Conservation (phyloP, 2,329 filamentous ascomycete species). For the Shiraia sp. region DNA sequence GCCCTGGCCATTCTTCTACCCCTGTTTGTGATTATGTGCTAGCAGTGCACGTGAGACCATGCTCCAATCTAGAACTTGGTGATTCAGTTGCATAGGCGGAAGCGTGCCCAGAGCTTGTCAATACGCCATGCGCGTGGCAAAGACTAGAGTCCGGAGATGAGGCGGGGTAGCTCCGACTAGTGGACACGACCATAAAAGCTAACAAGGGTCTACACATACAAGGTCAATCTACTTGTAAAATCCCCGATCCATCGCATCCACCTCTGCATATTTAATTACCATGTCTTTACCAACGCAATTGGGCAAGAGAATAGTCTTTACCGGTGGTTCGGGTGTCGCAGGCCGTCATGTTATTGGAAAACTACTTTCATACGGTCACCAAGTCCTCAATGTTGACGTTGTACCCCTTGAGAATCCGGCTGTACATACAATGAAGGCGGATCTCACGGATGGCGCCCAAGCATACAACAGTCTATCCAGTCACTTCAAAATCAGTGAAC, state of each 20-base stretch:
- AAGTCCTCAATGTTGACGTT: slow-evolving; percentile 59
- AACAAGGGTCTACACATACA: too few species aligned
- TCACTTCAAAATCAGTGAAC: slow-evolving; percentile 56
- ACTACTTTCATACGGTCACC: slow-evolving; percentile 55
- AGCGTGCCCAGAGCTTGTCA: too few species aligned
- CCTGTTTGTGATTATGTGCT: too few species aligned
- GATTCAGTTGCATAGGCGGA: too few species aligned
- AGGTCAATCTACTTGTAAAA: neutral
- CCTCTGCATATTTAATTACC: too few species aligned
- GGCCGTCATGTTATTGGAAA: slow-evolving; percentile 54
- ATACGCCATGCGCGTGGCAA: too few species aligned
- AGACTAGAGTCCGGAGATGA: neutral
- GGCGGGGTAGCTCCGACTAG: slow-evolving; percentile 6
- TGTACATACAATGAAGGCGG: slow-evolving; percentile 59
- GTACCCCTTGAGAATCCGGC: slow-evolving; percentile 48
- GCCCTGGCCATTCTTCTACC: too few species aligned
- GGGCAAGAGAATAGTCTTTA: slow-evolving; percentile 54
- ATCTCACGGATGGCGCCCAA: slow-evolving; percentile 59
- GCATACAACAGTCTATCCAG: slow-evolving; percentile 60
- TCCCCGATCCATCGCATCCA: neutral
- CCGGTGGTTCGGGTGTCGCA: slow-evolving; percentile 58
- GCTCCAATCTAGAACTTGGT: too few species aligned
- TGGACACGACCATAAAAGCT: neutral
- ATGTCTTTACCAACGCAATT: slow-evolving; percentile 9
- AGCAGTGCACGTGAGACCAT: too few species aligned